Conservation (phyloP, 2,329 filamentous ascomycete genomes). For the Alternaria consortialis region DNA sequence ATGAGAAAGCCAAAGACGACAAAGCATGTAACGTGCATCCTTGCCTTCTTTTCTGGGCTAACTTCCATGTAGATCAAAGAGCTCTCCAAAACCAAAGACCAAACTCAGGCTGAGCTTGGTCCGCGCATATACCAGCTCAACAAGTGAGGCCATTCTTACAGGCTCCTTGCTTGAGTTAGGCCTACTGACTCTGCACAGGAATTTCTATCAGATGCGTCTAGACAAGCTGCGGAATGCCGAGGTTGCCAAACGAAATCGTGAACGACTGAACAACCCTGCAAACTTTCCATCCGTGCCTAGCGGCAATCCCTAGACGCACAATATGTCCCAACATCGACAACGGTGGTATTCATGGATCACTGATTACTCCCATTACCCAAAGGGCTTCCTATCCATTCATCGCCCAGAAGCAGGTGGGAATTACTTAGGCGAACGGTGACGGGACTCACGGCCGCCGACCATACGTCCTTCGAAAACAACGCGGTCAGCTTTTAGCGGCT, state of each 20-base stretch:
- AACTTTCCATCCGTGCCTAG: conserved; percentile 88
- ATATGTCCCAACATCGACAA: conserved; percentile 1
- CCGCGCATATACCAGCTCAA: conserved; percentile 85
- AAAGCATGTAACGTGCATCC: conserved; percentile 55
- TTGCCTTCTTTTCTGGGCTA: conserved; percentile 2
- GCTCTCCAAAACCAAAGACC: conserved; percentile 58
- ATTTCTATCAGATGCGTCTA: conserved; percentile 86
- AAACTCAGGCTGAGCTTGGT: conserved; percentile 66
- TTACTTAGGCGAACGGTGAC: conserved; percentile 25
- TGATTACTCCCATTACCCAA: not conserved
- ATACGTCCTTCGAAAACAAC: conserved; percentile 30
- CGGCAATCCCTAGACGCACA: conserved; percentile 50
- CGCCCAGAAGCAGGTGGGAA: conserved; percentile 21
- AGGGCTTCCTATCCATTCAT: conserved; percentile 5
- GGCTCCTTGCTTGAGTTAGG: not conserved
- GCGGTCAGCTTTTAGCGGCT: conserved; percentile 49
- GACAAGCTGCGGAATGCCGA: conserved; percentile 82
- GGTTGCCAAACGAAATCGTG: conserved; percentile 79
- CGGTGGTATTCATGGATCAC: not conserved
- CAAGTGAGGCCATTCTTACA: conserved; percentile 63
- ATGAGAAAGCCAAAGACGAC: conserved; percentile 69
- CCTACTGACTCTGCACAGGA: conserved; percentile 57
- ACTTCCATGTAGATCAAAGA: conserved; percentile 54
- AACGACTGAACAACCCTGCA: conserved; percentile 78
- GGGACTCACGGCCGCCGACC: conserved; percentile 33